Base-by-base conservation (phyloP, 495 filamentous ascomycete species). In the Podospora appendiculata region DNA sequence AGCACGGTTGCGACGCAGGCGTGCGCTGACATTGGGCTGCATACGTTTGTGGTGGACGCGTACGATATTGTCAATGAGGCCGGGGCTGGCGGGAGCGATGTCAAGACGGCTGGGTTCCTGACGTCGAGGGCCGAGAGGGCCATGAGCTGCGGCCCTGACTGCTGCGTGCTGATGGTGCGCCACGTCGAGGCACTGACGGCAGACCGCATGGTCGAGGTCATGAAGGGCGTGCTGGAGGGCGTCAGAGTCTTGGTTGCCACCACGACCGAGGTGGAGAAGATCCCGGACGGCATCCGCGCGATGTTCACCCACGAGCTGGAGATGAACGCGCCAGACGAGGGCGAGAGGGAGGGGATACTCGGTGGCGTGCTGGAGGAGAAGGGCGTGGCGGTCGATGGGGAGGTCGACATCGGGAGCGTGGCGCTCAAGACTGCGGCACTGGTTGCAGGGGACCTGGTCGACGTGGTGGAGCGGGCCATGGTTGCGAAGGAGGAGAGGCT, bases 291-390 rank as follows among this genome's bases (percentile, higher is more conserved):
- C 5, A 83, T 96, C 16, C 80, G 93, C 38, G 87, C 88, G 17
- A 76, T 97, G 13, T 96, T 98, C 67, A 95, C 88, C 0, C 94
- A 98, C 53, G 93, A 98, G 67, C 80, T 98, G 45, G 94, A 97
- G 67, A 86, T 97, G 76, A 79, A 74, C 50, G 94, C 93, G 0
- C 93, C 93, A 0, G 91, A 96, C 60, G 93, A 98, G 64, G 84
- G 82, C 14, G 94, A 97, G 64, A 76, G 93, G 64, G 89, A 95
- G 71, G 90, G 87, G 11, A 88, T 95, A 39, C 69, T 98, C 5
- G 76, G 78, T 18, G 82, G 83, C 55, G 85, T 95, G 32, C 75
- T 96, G 35, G 79, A 86, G 43, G 85, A 89, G 46, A 78, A 83
- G 35, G 82, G 85, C 25, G 75, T 95, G 18, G 76, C 78, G 16